Evolutionary conservation across 495 filamentous ascomycete species (phyloP), one percentile per base, ranked within the genome.

Genomic region (Podospora pseudopauciseta): DNA sequence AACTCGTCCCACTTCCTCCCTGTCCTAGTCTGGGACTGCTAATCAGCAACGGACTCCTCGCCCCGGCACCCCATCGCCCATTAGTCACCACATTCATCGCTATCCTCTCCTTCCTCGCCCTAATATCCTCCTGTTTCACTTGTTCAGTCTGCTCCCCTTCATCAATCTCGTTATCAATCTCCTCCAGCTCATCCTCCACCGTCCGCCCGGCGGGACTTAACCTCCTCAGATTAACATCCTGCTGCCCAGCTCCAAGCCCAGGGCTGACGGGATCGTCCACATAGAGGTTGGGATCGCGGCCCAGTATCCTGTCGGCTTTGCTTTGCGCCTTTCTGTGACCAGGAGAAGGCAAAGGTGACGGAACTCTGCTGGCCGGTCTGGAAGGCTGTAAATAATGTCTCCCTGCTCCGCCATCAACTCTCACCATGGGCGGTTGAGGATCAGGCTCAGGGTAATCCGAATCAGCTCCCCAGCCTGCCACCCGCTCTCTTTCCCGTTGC

Each of bases 401-500:
- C 11, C 74, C 74, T 6, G 78, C 77, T 4, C 76, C 78, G 2
- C 70, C 77, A 20, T 20, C 32, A 7, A 65, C 64, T 49, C 65
- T 64, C 59, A 63, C 65, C 59, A 55, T 63, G 39, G 72, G 67
- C 39, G 62, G 53, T 20, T 20, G 55, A 18, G 55, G n/a, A 28
- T 61, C 9, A 34, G 70, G 19, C 30, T 60, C 66, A 57, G 72
- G 53, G 23, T 77, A 67, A 39, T 78, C 63, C 16, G 78, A 67
- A 7, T 73, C 74, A 9, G 61, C 64, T n/a, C 84, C 86, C 86
- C 87, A 87, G 0, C 85, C 85, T 2, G 85, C 84, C n/a, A 74
- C 76, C 19, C 77, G 69, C 71, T 91, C 86, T 57, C 86, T 80
- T 65, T 86, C 82, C 26, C 81, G 75, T 68, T 91, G 88, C 64